phyloP scores from a whole-genome alignment of 2,329 filamentous ascomycete species.

The Beauveria sp. region DNA sequence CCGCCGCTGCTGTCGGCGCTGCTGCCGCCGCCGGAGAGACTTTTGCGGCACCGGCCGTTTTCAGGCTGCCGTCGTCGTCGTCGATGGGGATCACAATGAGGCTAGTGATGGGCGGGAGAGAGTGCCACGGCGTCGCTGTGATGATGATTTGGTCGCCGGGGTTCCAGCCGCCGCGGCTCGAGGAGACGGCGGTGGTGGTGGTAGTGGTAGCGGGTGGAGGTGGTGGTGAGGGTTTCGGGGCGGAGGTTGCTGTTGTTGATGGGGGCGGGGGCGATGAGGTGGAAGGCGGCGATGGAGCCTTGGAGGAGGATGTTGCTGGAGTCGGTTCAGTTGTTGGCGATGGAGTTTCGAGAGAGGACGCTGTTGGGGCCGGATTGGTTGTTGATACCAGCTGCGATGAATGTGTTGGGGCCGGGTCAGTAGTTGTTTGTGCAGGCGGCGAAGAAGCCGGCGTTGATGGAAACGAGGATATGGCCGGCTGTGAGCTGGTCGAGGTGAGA shows the following conservation, averaged over 20 bases:
- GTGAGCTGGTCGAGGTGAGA: background rate
- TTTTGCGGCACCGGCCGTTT: background rate
- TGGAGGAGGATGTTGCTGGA: too few relatives aligned
- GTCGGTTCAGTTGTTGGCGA: background rate
- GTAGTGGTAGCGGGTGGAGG: background rate
- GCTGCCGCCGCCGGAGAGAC: too few relatives aligned
- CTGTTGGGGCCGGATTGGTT: too few relatives aligned
- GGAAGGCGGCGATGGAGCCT: too few relatives aligned
- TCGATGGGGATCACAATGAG: background rate
- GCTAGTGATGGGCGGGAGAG: background rate
- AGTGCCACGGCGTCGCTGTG: background rate
- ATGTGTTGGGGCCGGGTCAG: too few relatives aligned
- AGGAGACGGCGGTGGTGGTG: background rate
- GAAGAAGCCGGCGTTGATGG: background rate
- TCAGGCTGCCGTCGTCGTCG: background rate
- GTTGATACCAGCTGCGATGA: background rate
- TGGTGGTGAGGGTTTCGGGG: background rate
- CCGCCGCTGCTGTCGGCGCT: background rate
- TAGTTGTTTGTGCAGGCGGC: background rate
- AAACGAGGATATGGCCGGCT: background rate
- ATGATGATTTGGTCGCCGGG: conserved; percentile 13
- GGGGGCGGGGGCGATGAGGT: too few relatives aligned
- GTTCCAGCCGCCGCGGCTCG: background rate
- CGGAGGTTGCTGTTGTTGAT: too few relatives aligned
- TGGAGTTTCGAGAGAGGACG: background rate